These are phyloP conservation scores for Cubamyces lactineus DNA, from an alignment of 768 basidiomycete genomes.

Conservation along the genomic window DNA sequence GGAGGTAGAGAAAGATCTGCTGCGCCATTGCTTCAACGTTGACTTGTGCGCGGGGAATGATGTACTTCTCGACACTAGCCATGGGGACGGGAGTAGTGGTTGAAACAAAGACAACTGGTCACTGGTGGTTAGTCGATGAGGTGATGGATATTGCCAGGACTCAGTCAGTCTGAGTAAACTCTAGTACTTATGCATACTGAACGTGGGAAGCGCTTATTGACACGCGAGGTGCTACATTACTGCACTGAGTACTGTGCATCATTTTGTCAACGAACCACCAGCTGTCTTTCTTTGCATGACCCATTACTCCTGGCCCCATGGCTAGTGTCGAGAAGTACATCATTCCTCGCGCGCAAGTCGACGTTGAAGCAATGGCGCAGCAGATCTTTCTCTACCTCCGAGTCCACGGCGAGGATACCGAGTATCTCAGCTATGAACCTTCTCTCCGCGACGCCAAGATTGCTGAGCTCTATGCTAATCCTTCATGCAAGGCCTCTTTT, in stretches of 20 bases:
- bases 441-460: not conserved
- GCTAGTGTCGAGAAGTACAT: conserved; percentile 2
- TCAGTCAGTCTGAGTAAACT: too few relatives aligned
- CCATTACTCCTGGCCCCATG: not conserved
- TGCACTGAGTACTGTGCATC: too few relatives aligned
- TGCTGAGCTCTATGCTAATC: conserved; percentile 3
- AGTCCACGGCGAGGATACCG: not conserved
- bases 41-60: conserved; percentile 7
- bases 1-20: not conserved
- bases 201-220: too few relatives aligned
- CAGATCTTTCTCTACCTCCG: not conserved
- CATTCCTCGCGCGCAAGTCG: conserved; percentile 7
- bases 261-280: too few relatives aligned
- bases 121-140: too few relatives aligned
- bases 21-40: conserved; percentile 7
- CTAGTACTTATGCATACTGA: too few relatives aligned
- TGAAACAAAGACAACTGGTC: too few relatives aligned
- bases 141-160: too few relatives aligned
- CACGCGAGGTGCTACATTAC: too few relatives aligned
- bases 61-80: conserved; percentile 3
- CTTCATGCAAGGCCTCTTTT: not conserved
- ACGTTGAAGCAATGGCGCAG: conserved; percentile 6
- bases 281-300: too few relatives aligned
- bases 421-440: not conserved
- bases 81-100: not conserved